These are phyloP conservation scores for Coccomyxa subellipsoidea DNA, from an alignment of 163 green algal species.

Conservation along the genomic window DNA sequence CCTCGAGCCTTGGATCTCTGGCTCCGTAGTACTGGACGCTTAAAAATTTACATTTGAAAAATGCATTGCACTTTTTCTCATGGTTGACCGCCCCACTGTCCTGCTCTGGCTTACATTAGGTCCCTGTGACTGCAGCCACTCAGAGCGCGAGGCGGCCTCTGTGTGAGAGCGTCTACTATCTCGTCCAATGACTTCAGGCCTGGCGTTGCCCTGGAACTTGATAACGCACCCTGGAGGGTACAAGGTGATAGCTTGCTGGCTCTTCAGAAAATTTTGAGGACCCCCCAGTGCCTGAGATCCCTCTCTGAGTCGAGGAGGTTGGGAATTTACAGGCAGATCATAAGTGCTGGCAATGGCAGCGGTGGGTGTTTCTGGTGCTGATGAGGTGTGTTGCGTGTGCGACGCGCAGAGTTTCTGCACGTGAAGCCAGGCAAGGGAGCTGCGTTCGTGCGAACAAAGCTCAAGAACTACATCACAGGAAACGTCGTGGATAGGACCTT, in stretches of 20 bases:
- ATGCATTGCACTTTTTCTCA: no score
- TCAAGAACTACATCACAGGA: slow-evolving; percentile 89
- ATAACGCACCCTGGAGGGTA: slow-evolving; percentile 76
- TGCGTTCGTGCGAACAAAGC: slow-evolving; percentile 96
- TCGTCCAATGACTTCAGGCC: slow-evolving; percentile 90
- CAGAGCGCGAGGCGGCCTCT: not conserved
- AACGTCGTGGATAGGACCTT: slow-evolving; percentile 93
- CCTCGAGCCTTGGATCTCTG: no score
- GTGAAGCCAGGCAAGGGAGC: slow-evolving; percentile 97
- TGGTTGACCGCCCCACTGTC: no score
- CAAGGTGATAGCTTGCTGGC: slow-evolving; percentile 47
- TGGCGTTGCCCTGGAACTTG: slow-evolving; percentile 85
- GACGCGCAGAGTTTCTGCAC: slow-evolving; percentile 89
- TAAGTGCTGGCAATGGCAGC: no score
- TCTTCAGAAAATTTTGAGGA: not conserved
- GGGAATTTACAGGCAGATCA: no score
- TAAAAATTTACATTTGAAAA: no score
- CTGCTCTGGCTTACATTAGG: no score
- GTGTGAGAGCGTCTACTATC: slow-evolving; percentile 30
- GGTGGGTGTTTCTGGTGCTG: no score
- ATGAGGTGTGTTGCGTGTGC: not conserved
- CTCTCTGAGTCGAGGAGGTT: no score
- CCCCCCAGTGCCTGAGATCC: no score
- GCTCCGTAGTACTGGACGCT: no score
- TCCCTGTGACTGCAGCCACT: not conserved